Base-by-base conservation (phyloP, 1,139 yeast species). In the Tardiomyces depauwii region DNA sequence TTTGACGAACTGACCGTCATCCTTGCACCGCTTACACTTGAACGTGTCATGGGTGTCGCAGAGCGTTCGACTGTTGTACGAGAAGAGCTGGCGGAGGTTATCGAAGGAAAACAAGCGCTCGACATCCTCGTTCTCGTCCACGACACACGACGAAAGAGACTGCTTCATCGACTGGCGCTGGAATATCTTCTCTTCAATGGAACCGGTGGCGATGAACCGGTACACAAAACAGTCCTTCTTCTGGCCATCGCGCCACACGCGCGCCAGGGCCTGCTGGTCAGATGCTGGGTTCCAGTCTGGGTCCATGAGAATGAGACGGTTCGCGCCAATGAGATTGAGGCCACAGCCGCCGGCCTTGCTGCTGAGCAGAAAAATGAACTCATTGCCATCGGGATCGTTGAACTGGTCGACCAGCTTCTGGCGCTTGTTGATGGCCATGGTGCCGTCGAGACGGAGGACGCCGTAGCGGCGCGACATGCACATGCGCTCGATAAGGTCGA, bases 271-370 rank as follows among this genome's bases (percentile, higher is more conserved):
- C 66, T 91, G 98, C 62, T 91, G 98, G 62, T 91, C 98, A 2
- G 96, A 84, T 0, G 98, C 98, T 0, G 98, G 98, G 58, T 91
- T 91, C 98, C 98, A 91, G 64, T 93, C 98, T 0, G 98, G 98
- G 61, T 91, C 99, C 58, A 91, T 73, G 47, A 91, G 70, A 27
- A 91, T 78, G 51, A 91, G 71, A 51, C 98, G 73, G 57, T 93
- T 91, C 10, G 98, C 99, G 10, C 98, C 98, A 57, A 91, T 91
- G 54, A 91, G 74, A 60, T 91, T 91, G 60, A 91, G 87, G 64
- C 99, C 99, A 70, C 98, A 91, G 0, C 99, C 99, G 55, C 99
- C 99, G 1, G 99, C 99, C 63, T 91, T 93, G 11, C 96, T 86
- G 57, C 96, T 87, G 46, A 91, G 70, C 51, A 91, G 70, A 56